A percentile compares a stretch with the other conserved stretches of the same genome.
These are phyloP conservation scores for Strobilomyces echinocephalus DNA, from an alignment of 768 basidiomycete genomes.

Conservation along the genomic window DNA sequence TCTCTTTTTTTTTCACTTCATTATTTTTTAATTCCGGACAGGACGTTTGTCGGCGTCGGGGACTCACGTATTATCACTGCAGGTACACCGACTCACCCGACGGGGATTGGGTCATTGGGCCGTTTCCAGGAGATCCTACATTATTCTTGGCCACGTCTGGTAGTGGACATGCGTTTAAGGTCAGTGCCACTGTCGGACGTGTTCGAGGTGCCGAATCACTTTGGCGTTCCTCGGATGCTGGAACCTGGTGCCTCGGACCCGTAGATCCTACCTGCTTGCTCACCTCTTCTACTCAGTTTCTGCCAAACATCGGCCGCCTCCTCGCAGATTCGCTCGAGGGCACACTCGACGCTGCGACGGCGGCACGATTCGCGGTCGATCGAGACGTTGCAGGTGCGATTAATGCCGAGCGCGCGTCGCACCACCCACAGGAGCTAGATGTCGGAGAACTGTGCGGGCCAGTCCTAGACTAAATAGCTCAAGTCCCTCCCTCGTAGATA, in stretches of 20 bases:
- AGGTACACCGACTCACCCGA: conserved; percentile 91
- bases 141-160: conserved; percentile 83
- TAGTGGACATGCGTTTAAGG: conserved; percentile 88
- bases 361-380: conserved; percentile 59
- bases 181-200: conserved; percentile 17
- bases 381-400: conserved; percentile 32
- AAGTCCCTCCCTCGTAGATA: background rate
- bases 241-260: background rate
- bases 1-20: background rate
- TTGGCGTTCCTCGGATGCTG: too few species aligned
- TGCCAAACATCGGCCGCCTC: conserved; percentile 77
- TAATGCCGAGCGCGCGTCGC: conserved; percentile 19
- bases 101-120: conserved; percentile 86
- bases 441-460: conserved; percentile 46
- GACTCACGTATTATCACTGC: background rate
- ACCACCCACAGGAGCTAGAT: conserved; percentile 37
- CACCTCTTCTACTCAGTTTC: conserved; percentile 53
- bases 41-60: background rate
- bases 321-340: conserved; percentile 71
- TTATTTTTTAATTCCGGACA: background rate
- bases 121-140: conserved; percentile 50
- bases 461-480: conserved; percentile 3
- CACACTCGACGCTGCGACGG: conserved; percentile 48
- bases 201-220: background rate
- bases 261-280: background rate